These are phyloP conservation scores for Fagus sylvatica DNA, from an alignment of 306 rosid species.

Conservation along the genomic window DNA sequence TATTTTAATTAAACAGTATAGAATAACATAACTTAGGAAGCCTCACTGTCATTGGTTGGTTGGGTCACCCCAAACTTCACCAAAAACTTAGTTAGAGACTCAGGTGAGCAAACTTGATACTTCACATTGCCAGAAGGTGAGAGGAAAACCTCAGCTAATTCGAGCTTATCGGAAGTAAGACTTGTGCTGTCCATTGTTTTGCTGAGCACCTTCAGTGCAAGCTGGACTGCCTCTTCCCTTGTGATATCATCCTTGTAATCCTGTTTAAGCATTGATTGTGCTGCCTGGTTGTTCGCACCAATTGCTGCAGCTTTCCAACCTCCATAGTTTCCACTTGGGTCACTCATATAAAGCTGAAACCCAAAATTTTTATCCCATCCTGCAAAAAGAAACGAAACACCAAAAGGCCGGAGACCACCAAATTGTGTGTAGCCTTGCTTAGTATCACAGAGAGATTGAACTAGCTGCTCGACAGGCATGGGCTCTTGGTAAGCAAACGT, in stretches of 20 bases:
- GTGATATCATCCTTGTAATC: slow-evolving; percentile 37
- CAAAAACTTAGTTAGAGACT: slow-evolving; percentile 34
- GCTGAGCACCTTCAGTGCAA: slow-evolving; percentile 48
- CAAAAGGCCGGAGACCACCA: too few relatives aligned
- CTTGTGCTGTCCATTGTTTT: slow-evolving; percentile 55
- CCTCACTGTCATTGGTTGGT: slow-evolving; percentile 25
- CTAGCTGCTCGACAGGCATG: too few relatives aligned
- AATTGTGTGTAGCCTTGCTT: too few relatives aligned
- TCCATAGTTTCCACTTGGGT: too few relatives aligned
- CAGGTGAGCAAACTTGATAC: slow-evolving; percentile 43
- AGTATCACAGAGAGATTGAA: too few relatives aligned
- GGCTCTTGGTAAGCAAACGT: too few relatives aligned
- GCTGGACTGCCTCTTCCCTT: slow-evolving; percentile 43
- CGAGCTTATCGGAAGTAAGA: slow-evolving; percentile 47
- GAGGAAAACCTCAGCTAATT: slow-evolving; percentile 40
- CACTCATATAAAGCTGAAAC: too few relatives aligned
- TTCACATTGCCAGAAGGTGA: slow-evolving; percentile 42
- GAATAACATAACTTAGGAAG: slow-evolving; percentile 15
- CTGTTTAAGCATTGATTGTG: slow-evolving; percentile 7
- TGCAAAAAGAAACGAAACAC: too few relatives aligned
- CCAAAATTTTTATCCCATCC: too few relatives aligned
- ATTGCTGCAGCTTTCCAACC: too few relatives aligned
- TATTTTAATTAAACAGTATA: background rate
- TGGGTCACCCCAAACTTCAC: slow-evolving; percentile 42
- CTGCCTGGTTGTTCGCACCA: too few relatives aligned